Evolutionary conservation across 148 eudicot species (phyloP), one percentile per base, ranked within the genome.

Genomic region (Nyssa sinensis): DNA sequence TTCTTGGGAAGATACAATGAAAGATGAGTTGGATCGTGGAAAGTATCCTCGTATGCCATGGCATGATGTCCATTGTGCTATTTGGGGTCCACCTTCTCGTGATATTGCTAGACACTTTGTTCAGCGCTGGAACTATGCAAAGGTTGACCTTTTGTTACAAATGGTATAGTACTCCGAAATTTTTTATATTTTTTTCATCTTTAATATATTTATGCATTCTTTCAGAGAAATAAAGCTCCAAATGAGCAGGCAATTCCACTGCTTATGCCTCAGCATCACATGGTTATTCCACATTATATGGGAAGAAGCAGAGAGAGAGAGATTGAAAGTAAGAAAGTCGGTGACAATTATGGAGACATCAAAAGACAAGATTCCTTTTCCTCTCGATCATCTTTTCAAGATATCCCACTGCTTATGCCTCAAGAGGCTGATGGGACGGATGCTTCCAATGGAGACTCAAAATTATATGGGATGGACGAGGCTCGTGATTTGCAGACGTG

Each of bases 21-120:
- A 90, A 82, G 98, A 94, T 90, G 96, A 94, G 82, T 68, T 94
- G 66, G 93, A 94, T 80, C 95, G 98, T 72, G 69, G 62, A 30
- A 88, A 87, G 75, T 90, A 87, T 86, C 98, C 98, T 49, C 98
- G 98, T 67, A 94, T 94, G 98, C 98, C 98, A 63, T 94, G 98
- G 98, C 98, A 94, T 87, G 98, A 94, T 78, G 97, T 94, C 53
- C 97, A 94, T 82, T 94, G 98, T 84, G 98, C 98, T 34, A 88
- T 94, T 31, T 92, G 91, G 87, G 98, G 98, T 44, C 98, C 98
- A 63, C 98, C 98, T 74, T 92, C 96, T 71, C 90, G 98, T 76
- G 98, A 94, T 79, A 83, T 90, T 69, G 98, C 98, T 61, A 87
- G 98, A 64, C 98, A 94, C 82, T 94, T 94, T 80, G 98, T 94